phyloP scores from a whole-genome alignment of 768 basidiomycete species.

The Kwoniella botswanensis region DNA sequence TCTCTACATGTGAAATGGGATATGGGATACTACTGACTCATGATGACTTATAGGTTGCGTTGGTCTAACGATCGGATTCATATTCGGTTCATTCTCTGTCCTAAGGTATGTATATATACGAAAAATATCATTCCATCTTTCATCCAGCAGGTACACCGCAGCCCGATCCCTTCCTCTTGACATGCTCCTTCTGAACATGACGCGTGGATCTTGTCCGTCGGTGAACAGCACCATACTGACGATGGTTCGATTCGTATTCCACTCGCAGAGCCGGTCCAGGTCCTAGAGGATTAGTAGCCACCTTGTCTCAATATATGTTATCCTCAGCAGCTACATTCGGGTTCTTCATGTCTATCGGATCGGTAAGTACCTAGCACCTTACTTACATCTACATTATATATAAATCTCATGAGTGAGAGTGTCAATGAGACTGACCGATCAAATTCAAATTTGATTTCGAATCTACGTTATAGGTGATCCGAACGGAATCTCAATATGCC shows the following conservation, averaged over 20 bases:
- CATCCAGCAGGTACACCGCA: too few relatives aligned
- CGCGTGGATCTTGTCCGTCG: too few relatives aligned
- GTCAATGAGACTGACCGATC: too few relatives aligned
- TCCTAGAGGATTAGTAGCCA: slow-evolving; percentile 84
- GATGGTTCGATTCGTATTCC: not conserved
- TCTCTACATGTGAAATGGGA: not conserved
- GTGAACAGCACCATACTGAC: too few relatives aligned
- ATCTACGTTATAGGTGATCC: slow-evolving; percentile 71
- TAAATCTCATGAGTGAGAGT: too few relatives aligned
- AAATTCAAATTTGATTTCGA: not conserved
- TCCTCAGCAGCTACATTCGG: slow-evolving; percentile 96
- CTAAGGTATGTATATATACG: slow-evolving; percentile 67
- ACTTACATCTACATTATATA: not conserved
- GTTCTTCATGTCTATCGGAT: slow-evolving; percentile 94
- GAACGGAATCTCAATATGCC: slow-evolving; percentile 67
- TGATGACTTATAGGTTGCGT: slow-evolving; percentile 60
- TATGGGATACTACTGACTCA: too few relatives aligned
- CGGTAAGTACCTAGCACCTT: slow-evolving; percentile 63
- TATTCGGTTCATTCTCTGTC: slow-evolving; percentile 93
- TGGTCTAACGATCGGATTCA: slow-evolving; percentile 94
- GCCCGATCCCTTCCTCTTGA: too few relatives aligned
- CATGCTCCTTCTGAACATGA: too few relatives aligned
- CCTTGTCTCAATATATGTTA: slow-evolving; percentile 97
- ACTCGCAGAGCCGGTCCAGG: slow-evolving; percentile 78
- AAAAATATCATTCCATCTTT: not conserved